Evolutionary conservation across 768 basidiomycete genomes (phyloP).

Genomic region (Lanmaoa rubissima): DNA sequence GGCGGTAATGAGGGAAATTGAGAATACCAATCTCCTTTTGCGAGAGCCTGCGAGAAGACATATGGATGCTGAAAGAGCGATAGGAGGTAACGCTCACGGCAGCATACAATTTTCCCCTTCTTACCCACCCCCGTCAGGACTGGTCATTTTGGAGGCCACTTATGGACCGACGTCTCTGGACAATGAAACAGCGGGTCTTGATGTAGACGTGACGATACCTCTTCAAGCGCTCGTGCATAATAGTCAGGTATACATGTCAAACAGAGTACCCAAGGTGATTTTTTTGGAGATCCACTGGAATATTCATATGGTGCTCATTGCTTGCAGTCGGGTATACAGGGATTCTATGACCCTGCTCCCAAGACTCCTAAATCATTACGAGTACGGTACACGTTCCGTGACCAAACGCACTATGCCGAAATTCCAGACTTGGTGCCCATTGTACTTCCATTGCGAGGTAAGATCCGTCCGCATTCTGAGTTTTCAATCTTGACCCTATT

Average conservation of each 20-base stretch:
- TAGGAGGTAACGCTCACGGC: constrained; percentile 51
- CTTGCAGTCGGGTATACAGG: constrained; percentile 65
- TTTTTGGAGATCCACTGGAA: background rate
- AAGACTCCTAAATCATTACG: constrained; percentile 67
- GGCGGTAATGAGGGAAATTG: constrained; percentile 59
- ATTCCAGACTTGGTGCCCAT: constrained; percentile 67
- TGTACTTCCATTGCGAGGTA: constrained; percentile 75
- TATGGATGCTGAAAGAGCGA: constrained; percentile 58
- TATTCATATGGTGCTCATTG: constrained; percentile 3
- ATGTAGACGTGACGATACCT: constrained; percentile 76
- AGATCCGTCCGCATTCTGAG: constrained; percentile 29
- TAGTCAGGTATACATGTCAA: constrained; percentile 76
- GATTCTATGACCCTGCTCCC: constrained; percentile 86
- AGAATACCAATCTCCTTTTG: constrained; percentile 61
- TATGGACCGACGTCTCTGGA: constrained; percentile 61
- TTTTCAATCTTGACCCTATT: constrained; percentile 7
- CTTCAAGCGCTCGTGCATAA: constrained; percentile 79
- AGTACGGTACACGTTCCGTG: constrained; percentile 75
- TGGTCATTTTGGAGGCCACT: constrained; percentile 72
- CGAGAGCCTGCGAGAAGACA: constrained; percentile 66
- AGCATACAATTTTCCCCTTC: constrained; percentile 6
- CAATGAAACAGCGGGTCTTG: constrained; percentile 51
- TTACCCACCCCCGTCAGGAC: constrained; percentile 44
- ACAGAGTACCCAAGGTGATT: constrained; percentile 68
- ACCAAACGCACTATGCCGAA: constrained; percentile 72